Conservation (phyloP, 495 filamentous ascomycete genomes). For the Penicillium alfredii region DNA sequence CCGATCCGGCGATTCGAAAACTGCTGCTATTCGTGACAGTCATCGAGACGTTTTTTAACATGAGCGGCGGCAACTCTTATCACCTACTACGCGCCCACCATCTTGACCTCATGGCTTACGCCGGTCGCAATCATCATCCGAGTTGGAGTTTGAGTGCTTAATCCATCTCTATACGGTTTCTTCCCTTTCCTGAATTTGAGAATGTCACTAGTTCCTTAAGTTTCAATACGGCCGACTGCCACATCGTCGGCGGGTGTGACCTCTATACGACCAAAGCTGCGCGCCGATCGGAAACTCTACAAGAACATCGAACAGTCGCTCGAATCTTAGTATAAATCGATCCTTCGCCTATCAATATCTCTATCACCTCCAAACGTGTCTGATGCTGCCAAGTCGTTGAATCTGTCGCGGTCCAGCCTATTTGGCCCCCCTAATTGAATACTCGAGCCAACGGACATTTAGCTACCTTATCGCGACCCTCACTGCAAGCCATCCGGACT, state of each 20-base stretch:
- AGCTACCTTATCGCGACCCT: conserved; percentile 94
- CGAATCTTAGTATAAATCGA: conserved; percentile 80
- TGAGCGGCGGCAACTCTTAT: conserved; percentile 66
- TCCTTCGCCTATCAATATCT: conserved; percentile 74
- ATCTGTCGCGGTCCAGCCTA: conserved; percentile 75
- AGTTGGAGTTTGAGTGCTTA: too few relatives aligned
- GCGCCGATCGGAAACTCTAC: conserved; percentile 93
- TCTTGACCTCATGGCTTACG: conserved; percentile 20
- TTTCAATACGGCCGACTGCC: conserved; percentile 86
- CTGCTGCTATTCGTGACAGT: conserved; percentile 54
- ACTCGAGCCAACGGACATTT: conserved; percentile 82
- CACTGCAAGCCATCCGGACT: conserved; percentile 93
- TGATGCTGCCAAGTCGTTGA: conserved; percentile 51
- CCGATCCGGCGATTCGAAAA: conserved; percentile 50
- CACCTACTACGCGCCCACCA: conserved; percentile 62
- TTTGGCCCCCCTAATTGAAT: conserved; percentile 84
- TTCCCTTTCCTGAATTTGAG: conserved; percentile 85
- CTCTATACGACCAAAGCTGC: conserved; percentile 96
- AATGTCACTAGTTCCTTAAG: conserved; percentile 83
- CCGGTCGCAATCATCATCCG: neutral
- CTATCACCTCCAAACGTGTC: conserved; percentile 68
- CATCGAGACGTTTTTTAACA: conserved; percentile 61
- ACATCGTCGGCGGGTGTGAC: conserved; percentile 86
- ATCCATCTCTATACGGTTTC: conserved; percentile 60
- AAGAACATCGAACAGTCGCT: conserved; percentile 86